Evolutionary conservation across 129 eudicot species (phyloP).

Genomic region (Centella asiatica): DNA sequence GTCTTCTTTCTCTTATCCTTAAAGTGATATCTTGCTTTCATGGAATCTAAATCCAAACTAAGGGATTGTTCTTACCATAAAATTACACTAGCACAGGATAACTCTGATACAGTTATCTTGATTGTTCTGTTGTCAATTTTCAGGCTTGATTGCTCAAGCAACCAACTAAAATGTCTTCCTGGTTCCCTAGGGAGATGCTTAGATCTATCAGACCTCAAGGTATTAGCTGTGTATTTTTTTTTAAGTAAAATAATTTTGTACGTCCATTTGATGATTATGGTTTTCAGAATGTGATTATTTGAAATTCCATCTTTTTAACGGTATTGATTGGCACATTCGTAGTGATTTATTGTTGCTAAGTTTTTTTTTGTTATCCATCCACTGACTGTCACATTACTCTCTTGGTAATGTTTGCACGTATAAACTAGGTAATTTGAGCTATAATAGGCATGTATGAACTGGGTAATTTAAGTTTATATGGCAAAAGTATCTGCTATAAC

Average conservation of each 20-base stretch:
- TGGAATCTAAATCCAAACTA: neutral
- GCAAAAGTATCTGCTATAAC: too few species aligned
- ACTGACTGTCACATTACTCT: too few species aligned
- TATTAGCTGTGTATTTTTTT: constrained; percentile 1
- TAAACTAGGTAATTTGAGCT: too few species aligned
- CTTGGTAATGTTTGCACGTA: too few species aligned
- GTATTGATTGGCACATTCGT: too few species aligned
- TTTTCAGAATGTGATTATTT: neutral
- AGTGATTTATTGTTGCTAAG: too few species aligned
- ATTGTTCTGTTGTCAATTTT: neutral
- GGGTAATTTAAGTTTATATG: too few species aligned
- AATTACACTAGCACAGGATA: neutral
- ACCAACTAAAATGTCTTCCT: constrained; percentile 67
- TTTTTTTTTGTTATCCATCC: too few species aligned
- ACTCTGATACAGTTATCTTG: neutral
- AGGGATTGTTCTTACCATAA: too few species aligned
- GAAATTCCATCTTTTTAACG: neutral
- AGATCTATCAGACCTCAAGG: constrained; percentile 80
- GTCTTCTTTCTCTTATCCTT: constrained; percentile 10
- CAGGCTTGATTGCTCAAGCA: constrained; percentile 91
- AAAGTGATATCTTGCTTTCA: neutral
- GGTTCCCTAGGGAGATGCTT: constrained; percentile 64
- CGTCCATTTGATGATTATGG: neutral
- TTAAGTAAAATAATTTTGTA: too few species aligned
- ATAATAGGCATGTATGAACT: too few species aligned